Evolutionary conservation across 257 asterid species (phyloP), one percentile per base, ranked within the genome.

Genomic region (Solanum appendiculatum): DNA sequence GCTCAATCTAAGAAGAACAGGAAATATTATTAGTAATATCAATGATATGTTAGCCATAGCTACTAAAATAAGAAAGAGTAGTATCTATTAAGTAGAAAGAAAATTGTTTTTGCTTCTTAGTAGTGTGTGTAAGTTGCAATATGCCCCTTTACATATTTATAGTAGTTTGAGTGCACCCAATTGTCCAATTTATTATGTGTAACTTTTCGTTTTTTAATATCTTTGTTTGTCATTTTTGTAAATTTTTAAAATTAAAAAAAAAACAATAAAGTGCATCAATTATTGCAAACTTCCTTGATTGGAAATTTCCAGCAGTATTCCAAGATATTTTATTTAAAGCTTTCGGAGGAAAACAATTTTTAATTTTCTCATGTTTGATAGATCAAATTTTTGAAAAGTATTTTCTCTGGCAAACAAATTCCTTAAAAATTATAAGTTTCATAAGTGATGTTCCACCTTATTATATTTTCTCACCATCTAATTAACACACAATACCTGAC

Each of bases 61-160:
- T n/a, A n/a, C 78, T 15, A 29, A 3, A 15, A 66, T 8, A 9
- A 27, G 29, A 39, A 16, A 13, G 77, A 18, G 25, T 31, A 46
- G 40, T n/a, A 85, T 51, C 9, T 21, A 82, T 15, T 9, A 84
- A 40, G 42, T 16, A 64, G 31, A 42, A 44, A 25, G 64, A 73
- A 73, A 36, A 21, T 36, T 73, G 68, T 23, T 31, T 60, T 73
- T 73, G 68, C 72, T 31, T 60, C 75, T 83, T 34, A 83, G 3
- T 56, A 31, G 36, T 83, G 11, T 18, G 74, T 34, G 86, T 73
- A 85, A 73, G 11, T 33, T 54, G 82, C 46, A 36, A 39, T 11
- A 11, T 18, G 29, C 15, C 40, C 33, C 80, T 83, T 68, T 88
- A 64, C 82, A 84, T 91, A 91, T 91, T 90, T 92, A 92, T 92